Base-by-base conservation (phyloP, 2,329 filamentous ascomycete genomes). In the Nigrospora sphaerica region DNA sequence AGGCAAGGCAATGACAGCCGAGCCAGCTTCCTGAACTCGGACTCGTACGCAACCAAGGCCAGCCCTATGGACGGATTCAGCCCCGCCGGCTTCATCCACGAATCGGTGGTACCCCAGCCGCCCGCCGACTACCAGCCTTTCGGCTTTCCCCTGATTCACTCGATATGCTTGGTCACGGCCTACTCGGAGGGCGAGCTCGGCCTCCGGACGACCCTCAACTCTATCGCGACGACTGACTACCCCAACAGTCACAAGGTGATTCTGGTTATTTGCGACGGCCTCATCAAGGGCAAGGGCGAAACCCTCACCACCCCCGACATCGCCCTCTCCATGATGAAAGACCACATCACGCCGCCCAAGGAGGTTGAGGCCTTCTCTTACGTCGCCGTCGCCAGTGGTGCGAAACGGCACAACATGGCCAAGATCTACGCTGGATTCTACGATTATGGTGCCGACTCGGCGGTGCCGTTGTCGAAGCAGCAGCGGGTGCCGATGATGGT, bases 321-420 rank as follows among this genome's bases (percentile, higher is more conserved):
- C 56, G 85, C 86, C 54, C 71, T 98, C 46, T 76, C 81, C 59
- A 98, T 98, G 93, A 88, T 98, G 83, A 93, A 86, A 62, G 93
- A 98, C 57, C 85, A 89, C 59, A 84, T 88, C 3, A 77, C 90
- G 9, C 78, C 81, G 6, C 85, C 83, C 1, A 82, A 95, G 28
- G 85, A 96, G 49, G 93, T 97, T 2, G 77, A 89, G 58, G 79
- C 90, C 0, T 96, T 90, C 68, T 97, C 92, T 1, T 98, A 98
- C 56, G 93, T 98, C 44, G 95, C 93, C 12, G 92, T 98, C 32
- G 89, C 93, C 36, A 93, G 87, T 62, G 93, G 93, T 48, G 87
- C 91, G 42, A 98, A 98, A 74, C 84, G 93, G 58, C 95, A 98
- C 80, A 98, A 97, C 70, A 98, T 97, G 93, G 92, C 93, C 57